A percentile compares a stretch with the other conserved stretches of the same genome.
Conservation (phyloP, 768 basidiomycete genomes). For the Porpolomopsis calyptriformis region DNA sequence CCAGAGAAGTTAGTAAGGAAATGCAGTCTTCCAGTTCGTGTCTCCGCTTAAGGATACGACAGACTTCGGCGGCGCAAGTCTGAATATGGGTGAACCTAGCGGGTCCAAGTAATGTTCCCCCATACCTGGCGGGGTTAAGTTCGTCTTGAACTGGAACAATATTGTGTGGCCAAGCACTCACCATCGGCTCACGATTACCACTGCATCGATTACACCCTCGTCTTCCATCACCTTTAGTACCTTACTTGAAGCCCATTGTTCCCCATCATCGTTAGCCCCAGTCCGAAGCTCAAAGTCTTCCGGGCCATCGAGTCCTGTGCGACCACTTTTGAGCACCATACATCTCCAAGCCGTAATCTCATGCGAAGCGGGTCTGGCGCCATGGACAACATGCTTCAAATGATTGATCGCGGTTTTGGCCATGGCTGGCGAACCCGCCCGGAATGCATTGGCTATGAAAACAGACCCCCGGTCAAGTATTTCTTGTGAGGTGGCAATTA, state of each 20-base stretch:
- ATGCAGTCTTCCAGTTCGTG: conserved; percentile 61
- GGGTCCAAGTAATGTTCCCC: conserved; percentile 72
- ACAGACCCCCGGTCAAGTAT: conserved; percentile 65
- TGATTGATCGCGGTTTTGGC: conserved; percentile 42
- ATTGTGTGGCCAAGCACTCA: conserved; percentile 22
- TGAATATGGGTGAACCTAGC: conserved; percentile 70
- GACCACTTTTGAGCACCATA: conserved; percentile 58
- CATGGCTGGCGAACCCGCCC: conserved; percentile 39
- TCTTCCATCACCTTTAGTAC: conserved; percentile 58
- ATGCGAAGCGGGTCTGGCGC: conserved; percentile 48
- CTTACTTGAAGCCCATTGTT: conserved; percentile 56
- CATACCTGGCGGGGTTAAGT: conserved; percentile 44
- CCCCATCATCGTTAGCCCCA: conserved; percentile 68
- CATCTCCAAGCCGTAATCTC: conserved; percentile 74
- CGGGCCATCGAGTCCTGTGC: conserved; percentile 54
- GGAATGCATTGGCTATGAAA: conserved; percentile 57
- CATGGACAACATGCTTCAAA: conserved; percentile 48
- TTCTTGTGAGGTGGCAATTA: conserved; percentile 55
- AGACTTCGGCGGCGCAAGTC: conserved; percentile 64
- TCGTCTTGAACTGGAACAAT: too few species aligned
- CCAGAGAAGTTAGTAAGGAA: conserved; percentile 45
- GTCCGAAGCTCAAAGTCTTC: conserved; percentile 64
- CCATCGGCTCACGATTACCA: conserved; percentile 74
- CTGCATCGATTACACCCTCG: conserved; percentile 65
- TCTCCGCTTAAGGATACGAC: conserved; percentile 50